Conservation (phyloP, 257 asterid genomes). For the Solanum clarkiae region DNA sequence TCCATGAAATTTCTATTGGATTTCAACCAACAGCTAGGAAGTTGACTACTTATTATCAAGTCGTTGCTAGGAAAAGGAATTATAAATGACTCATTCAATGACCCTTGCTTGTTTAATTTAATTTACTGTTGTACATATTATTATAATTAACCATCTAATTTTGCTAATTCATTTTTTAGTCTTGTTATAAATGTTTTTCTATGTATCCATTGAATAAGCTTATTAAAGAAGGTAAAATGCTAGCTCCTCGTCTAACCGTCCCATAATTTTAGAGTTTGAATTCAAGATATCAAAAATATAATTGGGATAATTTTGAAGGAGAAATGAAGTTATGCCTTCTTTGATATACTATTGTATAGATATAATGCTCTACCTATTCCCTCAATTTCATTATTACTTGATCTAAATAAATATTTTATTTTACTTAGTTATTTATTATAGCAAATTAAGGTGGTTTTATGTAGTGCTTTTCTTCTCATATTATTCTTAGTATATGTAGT, state of each 20-base stretch:
- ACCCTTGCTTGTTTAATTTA: not conserved
- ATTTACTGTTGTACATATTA: not conserved
- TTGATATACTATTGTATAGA: not conserved
- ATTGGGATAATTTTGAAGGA: not conserved
- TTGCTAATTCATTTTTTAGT: not conserved
- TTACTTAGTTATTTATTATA: too few relatives aligned
- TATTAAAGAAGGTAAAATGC: not conserved
- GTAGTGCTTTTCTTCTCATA: too few relatives aligned
- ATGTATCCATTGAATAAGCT: not conserved
- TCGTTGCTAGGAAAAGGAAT: not conserved
- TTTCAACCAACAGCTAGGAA: not conserved
- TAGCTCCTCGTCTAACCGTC: not conserved
- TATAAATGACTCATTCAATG: not conserved
- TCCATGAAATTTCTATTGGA: not conserved
- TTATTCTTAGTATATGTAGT: too few relatives aligned
- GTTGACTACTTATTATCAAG: not conserved
- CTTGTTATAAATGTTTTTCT: not conserved
- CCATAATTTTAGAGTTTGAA: not conserved
- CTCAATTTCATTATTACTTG: not conserved
- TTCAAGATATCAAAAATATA: not conserved
- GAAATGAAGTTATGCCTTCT: not conserved
- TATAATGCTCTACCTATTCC: not conserved
- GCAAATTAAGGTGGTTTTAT: not conserved
- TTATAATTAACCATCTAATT: not conserved
- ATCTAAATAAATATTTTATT: too few relatives aligned